Base-by-base conservation (phyloP, 1,284 basidiomycete genomes). In the Ustilago loliicola region DNA sequence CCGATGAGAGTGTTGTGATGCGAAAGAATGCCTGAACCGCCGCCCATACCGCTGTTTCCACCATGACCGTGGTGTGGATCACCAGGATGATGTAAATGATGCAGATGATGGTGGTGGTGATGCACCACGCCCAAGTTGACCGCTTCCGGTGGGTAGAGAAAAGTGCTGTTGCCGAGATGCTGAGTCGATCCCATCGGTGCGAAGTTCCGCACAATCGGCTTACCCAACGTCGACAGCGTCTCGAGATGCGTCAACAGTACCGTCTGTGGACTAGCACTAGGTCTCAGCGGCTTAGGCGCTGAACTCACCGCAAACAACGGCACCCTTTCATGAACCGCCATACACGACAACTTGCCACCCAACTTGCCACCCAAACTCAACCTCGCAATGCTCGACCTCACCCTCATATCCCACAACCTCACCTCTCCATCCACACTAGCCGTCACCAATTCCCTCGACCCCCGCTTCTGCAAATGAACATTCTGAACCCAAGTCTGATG, bases 401-500 rank as follows among this genome's bases (percentile, higher is more conserved):
- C 89, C 63, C 97, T 91, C 45, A 94, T 89, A 86, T 99, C 97
- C 93, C 96, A 99, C 36, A 98, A 87, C 77, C 93, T 92, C 48
- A 98, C 92, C 80, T 95, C 92, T 1, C 97, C 97, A 82, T 94
- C 93, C 86, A 94, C 88, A 83, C 96, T 98, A 70, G 93, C 95
- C n/a, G 95, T 95, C 11, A 98, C 88, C 77, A 98, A 90, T 82
- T 96, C 94, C 19, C 90, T 89, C 23, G 89, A 88, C 8, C 91
- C 89, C 3, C 90, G 91, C 11, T 92, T 91, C 87, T 98, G 93
- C 89, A 95, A 93, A 76, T 92, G 91, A 36, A 96, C 93, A 77
- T 93, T 94, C 86, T 95, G 94, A 21, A 98, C 91, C 95, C 96
- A 98, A 10, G 93, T 91, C 36, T 90, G 89, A 87, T 99, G 96